Evolutionary conservation across 371 early-diverging fungal species (phyloP), one percentile per base, ranked within the genome.

Genomic region (Gilbertella persicaria): DNA sequence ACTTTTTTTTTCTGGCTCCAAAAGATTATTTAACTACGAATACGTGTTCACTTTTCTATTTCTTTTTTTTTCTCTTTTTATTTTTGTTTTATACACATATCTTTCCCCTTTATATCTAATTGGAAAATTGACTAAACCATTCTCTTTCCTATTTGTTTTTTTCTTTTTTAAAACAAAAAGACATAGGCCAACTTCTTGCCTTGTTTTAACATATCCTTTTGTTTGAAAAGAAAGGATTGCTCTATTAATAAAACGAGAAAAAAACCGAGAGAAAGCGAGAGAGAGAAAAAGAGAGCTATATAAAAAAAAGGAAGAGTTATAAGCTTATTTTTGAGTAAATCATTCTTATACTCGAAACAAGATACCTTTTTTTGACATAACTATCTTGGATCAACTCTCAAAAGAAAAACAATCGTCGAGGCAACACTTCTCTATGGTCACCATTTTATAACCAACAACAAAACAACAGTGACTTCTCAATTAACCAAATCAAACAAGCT

Each of bases 361-460:
- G n/a, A n/a, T n/a, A n/a, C n/a, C n/a, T n/a, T n/a, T n/a, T n/a
- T n/a, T n/a, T n/a, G n/a, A n/a, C n/a, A n/a, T n/a, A n/a, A n/a
- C n/a, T n/a, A n/a, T n/a, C n/a, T n/a, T n/a, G n/a, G n/a, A n/a
- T n/a, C n/a, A n/a, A n/a, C n/a, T n/a, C n/a, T n/a, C n/a, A n/a
- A n/a, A n/a, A n/a, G n/a, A n/a, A n/a, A n/a, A n/a, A n/a, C n/a
- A n/a, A n/a, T n/a, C n/a, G n/a, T n/a, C n/a, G n/a, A n/a, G n/a
- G n/a, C n/a, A n/a, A n/a, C 10, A 33, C 10, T 33, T 33, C 48
- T 46, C 35, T 47, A 47, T 47, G 48, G 48, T 47, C 35, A n/a
- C 36, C 46, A 20, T 19, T 45, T 20, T 30, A 30, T 29, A 20
- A 29, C 17, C 19, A 20, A 14, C 46, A 45, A 16, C 20, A 23